Base-by-base conservation (phyloP, 768 basidiomycete genomes). In the Rhizopogon vinicolor region DNA sequence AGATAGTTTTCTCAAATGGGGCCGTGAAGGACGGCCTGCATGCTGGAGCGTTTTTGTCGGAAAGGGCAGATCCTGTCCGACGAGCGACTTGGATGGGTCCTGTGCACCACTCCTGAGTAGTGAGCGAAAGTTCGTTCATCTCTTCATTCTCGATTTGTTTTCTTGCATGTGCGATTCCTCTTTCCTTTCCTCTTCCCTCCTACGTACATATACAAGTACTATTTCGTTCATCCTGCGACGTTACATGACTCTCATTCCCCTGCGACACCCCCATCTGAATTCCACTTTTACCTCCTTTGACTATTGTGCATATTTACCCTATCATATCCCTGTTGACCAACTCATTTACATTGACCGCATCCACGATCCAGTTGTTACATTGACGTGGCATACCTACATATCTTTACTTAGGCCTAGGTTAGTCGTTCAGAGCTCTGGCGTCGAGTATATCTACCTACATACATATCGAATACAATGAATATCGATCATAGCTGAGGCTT, bases 41-140 rank as follows among this genome's bases (percentile, higher is more conserved):
- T 1, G 66, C 70, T 1, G 68, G 68, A 4, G 70, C 68, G 18
- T 44, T 70, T 31, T 49, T 61, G 29, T 12, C 58, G 0, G 68
- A 72, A 33, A 62, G 63, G 41, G 70, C 70, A 29, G 64, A 66
- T 37, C 70, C 68, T 25, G 59, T 56, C 14, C 65, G 68, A 29
- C 53, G 68, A 16, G 68, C 68, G n/a, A 54, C 52, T 52, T 48
- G 35, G 46, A 58, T 70, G 58, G 70, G 68, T 5, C 70, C 68
- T 16, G 29, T 16, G n/a, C 51, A 44, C 10, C 16, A 19, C 28
- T 29, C 51, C 5, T 52, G 33, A 28, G 25, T 50, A 33, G 18
- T 8, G 45, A 33, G 18, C 16, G 45, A 33, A 12, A 13, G 13
- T 14, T 40, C 39, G 3, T 40, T 16, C 5, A 8, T 35, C 18